These are phyloP conservation scores for Quercus rubra DNA, from an alignment of 306 rosid species.

Conservation along the genomic window DNA sequence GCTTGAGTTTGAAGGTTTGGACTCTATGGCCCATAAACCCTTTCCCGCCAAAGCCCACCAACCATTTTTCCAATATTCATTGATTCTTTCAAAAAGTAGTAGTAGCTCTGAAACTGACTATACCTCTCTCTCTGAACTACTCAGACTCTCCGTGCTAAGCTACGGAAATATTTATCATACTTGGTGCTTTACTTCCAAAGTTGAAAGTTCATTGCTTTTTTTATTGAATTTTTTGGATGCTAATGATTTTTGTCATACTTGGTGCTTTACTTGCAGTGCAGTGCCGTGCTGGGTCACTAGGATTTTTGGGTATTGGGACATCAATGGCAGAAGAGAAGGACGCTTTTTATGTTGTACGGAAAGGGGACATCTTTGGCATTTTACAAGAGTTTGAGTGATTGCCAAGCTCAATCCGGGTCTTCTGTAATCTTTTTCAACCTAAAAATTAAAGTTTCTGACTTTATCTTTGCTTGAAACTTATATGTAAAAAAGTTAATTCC, in stretches of 20 bases:
- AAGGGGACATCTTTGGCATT: constrained; percentile 69
- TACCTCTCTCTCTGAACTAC: background rate
- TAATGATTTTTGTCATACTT: background rate
- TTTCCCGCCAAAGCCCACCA: background rate
- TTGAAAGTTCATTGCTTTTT: background rate
- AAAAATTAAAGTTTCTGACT: background rate
- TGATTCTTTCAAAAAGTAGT: background rate
- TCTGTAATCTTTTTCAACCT: constrained; percentile 38
- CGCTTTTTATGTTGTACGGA: constrained; percentile 66
- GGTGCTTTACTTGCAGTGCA: background rate
- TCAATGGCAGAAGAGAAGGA: constrained; percentile 71
- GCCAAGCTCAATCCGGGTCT: constrained; percentile 47
- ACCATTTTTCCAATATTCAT: background rate
- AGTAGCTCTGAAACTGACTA: background rate
- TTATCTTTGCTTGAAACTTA: background rate
- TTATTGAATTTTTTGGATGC: background rate
- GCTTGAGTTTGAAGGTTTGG: no score
- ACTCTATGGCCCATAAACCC: background rate
- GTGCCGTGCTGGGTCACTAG: constrained; percentile 11
- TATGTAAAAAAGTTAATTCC: background rate
- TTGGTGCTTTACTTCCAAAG: background rate
- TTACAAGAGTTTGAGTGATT: constrained; percentile 56
- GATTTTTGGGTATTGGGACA: background rate
- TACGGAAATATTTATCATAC: background rate
- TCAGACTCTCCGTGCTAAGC: background rate